These are phyloP conservation scores for Datura wrightii DNA, from an alignment of 257 asterid genomes.

Conservation along the genomic window DNA sequence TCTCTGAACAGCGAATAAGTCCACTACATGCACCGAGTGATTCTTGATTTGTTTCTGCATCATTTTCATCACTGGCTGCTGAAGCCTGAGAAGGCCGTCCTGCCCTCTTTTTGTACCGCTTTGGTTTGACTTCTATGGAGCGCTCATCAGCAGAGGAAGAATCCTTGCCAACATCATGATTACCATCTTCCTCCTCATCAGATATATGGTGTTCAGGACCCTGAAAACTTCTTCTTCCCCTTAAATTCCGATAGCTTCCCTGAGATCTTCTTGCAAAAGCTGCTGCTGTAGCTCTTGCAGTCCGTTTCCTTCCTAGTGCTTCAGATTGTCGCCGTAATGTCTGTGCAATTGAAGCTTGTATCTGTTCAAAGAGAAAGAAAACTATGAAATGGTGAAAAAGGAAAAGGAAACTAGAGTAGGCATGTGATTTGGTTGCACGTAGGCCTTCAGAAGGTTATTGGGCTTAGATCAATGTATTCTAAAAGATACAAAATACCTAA, in stretches of 20 bases:
- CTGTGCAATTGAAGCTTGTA: constrained; percentile 93
- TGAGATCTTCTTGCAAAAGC: constrained; percentile 69
- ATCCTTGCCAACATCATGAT: constrained; percentile 80
- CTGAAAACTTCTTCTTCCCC: constrained; percentile 72
- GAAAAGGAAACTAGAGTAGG: constrained; percentile 25
- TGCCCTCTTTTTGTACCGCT: constrained; percentile 68
- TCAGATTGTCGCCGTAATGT: constrained; percentile 89
- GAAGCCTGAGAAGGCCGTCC: constrained; percentile 69
- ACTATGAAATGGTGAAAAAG: constrained; percentile 28
- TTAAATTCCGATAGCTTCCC: constrained; percentile 60
- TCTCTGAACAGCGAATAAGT: constrained; percentile 63
- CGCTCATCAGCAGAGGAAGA: constrained; percentile 88
- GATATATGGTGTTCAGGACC: constrained; percentile 68
- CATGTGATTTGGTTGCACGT: background rate
- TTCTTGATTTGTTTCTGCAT: constrained; percentile 69
- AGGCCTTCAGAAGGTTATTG: constrained; percentile 11
- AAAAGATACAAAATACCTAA: background rate
- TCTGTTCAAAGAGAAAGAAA: constrained; percentile 52
- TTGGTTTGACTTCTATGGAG: constrained; percentile 67
- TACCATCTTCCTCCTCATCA: constrained; percentile 84
- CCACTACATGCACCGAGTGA: constrained; percentile 60
- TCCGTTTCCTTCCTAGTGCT: constrained; percentile 90
- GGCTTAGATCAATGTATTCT: constrained; percentile 10
- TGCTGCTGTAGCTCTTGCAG: constrained; percentile 62
- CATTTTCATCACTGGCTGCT: constrained; percentile 69